A percentile compares a stretch with the other conserved stretches of the same genome.
Conservation (phyloP, 768 basidiomycete species). For the Pleurotus sapidus region DNA sequence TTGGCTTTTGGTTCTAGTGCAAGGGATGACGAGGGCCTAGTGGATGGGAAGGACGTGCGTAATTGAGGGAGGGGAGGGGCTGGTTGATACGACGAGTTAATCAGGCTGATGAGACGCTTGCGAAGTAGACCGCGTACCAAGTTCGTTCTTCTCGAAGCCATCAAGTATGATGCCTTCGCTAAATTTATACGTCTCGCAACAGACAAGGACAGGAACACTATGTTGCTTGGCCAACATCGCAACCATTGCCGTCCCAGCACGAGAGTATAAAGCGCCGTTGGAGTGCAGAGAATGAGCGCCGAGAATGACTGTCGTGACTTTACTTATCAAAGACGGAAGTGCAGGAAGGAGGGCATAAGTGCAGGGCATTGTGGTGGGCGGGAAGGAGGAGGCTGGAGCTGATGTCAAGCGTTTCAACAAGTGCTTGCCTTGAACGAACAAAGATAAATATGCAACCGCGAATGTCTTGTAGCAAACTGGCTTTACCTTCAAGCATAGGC, state of each 20-base stretch:
- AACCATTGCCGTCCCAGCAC: slow-evolving; percentile 93
- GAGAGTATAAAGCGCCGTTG: slow-evolving; percentile 90
- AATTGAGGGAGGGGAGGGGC: slow-evolving; percentile 21
- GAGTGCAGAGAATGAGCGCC: slow-evolving; percentile 95
- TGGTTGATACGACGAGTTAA: neutral
- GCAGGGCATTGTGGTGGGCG: slow-evolving; percentile 62
- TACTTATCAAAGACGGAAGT: slow-evolving; percentile 73
- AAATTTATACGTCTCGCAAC: slow-evolving; percentile 99
- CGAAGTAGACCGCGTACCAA: slow-evolving; percentile 52
- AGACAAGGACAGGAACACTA: slow-evolving; percentile 91
- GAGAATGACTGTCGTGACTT: slow-evolving; percentile 81
- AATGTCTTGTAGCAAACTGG: no score
- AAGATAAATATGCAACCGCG: no score
- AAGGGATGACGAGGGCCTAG: slow-evolving; percentile 11
- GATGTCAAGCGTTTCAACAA: slow-evolving; percentile 68
- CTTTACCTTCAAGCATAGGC: slow-evolving; percentile 83
- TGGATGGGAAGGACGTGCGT: slow-evolving; percentile 26
- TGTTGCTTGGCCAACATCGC: slow-evolving; percentile 93
- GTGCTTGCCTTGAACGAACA: slow-evolving; percentile 60
- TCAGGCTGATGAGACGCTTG: neutral
- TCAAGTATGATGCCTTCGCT: slow-evolving; percentile 91
- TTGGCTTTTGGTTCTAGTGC: slow-evolving; percentile 35
- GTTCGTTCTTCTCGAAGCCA: slow-evolving; percentile 93
- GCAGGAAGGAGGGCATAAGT: slow-evolving; percentile 93
- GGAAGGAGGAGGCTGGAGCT: slow-evolving; percentile 28